phyloP scores from a whole-genome alignment of 345 rosid genomes.

The Boechera retrofracta region DNA sequence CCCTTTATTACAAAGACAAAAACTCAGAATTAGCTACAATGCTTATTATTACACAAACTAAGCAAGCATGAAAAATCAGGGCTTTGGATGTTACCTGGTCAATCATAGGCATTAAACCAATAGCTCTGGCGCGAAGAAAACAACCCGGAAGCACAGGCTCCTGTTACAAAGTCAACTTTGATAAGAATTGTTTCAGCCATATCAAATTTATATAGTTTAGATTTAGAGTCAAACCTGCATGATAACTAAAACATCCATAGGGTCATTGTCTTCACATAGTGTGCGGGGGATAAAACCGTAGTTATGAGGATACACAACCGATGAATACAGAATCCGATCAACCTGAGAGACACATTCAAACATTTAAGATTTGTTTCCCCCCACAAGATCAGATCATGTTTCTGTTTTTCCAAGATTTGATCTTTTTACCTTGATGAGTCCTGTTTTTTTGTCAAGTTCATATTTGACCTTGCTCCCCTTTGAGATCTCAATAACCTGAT shows the following conservation, averaged over 20 bases:
- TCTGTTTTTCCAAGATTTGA: not conserved
- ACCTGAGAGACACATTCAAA: slow-evolving; percentile 57
- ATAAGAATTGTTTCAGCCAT: not conserved
- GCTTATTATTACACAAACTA: slow-evolving; percentile 1
- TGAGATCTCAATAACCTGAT: slow-evolving; percentile 91
- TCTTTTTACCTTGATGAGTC: slow-evolving; percentile 81
- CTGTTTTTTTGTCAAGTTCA: slow-evolving; percentile 95
- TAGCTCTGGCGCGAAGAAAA: slow-evolving; percentile 89
- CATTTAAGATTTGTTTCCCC: not conserved
- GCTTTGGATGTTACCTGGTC: slow-evolving; percentile 59
- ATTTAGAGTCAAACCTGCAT: slow-evolving; percentile 76
- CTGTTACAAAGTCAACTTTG: slow-evolving; percentile 34
- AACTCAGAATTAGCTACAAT: slow-evolving; percentile 1
- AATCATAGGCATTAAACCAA: slow-evolving; percentile 98
- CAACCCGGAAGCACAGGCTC: slow-evolving; percentile 99
- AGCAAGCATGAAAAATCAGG: not conserved
- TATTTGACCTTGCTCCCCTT: slow-evolving; percentile 99
- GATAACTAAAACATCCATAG: slow-evolving; percentile 94
- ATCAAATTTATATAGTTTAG: not conserved
- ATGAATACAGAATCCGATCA: slow-evolving; percentile 91
- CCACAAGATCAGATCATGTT: not conserved
- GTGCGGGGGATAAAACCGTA: slow-evolving; percentile 98
- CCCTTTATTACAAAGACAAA: slow-evolving; percentile 54
- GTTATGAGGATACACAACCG: slow-evolving; percentile 98
- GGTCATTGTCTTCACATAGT: slow-evolving; percentile 95